These are phyloP conservation scores for Syzygium syzygioides DNA, from an alignment of 441 rosid genomes.

Conservation along the genomic window DNA sequence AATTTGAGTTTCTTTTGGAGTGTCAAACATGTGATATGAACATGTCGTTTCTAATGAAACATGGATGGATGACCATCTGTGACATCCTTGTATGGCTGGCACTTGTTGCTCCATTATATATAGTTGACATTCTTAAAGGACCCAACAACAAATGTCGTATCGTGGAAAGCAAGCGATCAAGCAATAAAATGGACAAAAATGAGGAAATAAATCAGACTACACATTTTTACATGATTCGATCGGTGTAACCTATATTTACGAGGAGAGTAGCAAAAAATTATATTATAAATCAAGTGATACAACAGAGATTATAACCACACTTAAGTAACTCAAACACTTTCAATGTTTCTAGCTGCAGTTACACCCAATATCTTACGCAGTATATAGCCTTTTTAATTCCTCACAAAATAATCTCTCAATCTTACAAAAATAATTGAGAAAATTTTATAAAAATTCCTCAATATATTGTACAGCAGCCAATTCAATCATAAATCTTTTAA, in stretches of 20 bases:
- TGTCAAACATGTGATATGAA: neutral
- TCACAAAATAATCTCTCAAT: neutral
- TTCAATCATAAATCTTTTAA: too few species aligned
- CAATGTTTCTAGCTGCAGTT: neutral
- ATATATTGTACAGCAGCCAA: too few species aligned
- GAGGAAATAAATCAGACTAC: neutral
- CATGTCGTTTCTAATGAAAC: neutral
- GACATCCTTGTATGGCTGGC: neutral
- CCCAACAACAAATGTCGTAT: neutral
- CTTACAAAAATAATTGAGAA: neutral
- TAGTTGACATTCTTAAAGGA: neutral
- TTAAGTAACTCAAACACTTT: neutral
- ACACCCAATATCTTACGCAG: neutral
- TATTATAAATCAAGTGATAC: neutral
- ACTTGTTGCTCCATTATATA: neutral
- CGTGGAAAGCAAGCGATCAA: neutral
- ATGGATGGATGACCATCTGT: neutral
- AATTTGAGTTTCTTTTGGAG: neutral
- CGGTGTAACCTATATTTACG: neutral
- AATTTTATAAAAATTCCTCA: too few species aligned
- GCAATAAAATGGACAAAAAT: neutral
- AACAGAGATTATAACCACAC: neutral
- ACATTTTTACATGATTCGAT: neutral
- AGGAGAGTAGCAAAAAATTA: neutral
- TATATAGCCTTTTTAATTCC: neutral